A percentile compares a stretch with the other conserved stretches of the same genome.
phyloP scores from a whole-genome alignment of 1,139 yeast genomes.

The Casaregolazyma suthepensis region DNA sequence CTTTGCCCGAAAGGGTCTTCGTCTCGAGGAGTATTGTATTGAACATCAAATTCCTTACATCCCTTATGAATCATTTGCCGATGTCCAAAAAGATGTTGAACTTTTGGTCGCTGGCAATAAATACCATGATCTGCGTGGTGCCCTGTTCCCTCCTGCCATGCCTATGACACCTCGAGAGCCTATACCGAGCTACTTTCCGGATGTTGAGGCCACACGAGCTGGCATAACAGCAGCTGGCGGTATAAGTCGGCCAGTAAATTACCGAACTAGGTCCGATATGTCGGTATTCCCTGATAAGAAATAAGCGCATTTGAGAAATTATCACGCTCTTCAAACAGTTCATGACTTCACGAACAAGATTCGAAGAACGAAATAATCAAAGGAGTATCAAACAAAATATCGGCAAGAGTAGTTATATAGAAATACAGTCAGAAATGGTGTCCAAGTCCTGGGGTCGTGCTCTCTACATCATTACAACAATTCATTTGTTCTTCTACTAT shows the following conservation, averaged over 20 bases:
- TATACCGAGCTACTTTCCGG: constrained; percentile 8
- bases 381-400: not conserved
- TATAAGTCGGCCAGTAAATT: constrained; percentile 2
- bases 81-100: constrained; percentile 34
- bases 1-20: constrained; percentile 39
- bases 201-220: constrained; percentile 1
- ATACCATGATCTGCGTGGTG: constrained; percentile 24
- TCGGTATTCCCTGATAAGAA: not conserved
- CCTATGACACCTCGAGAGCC: constrained; percentile 7
- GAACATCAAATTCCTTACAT: constrained; percentile 38
- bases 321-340: not conserved
- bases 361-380: not conserved
- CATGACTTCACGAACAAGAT: not conserved
- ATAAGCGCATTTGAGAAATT: not conserved
- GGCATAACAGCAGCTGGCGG: constrained; percentile 5
- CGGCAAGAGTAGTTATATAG: not conserved
- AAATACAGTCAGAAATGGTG: not conserved
- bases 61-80: constrained; percentile 38
- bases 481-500: not conserved
- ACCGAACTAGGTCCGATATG: constrained; percentile 6
- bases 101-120: constrained; percentile 29
- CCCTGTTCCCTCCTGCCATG: constrained; percentile 6
- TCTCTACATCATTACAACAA: not conserved
- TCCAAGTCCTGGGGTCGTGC: not conserved
- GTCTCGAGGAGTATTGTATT: constrained; percentile 38